These are phyloP conservation scores for Auricularia heimuer DNA, from an alignment of 768 basidiomycete genomes.

Conservation along the genomic window DNA sequence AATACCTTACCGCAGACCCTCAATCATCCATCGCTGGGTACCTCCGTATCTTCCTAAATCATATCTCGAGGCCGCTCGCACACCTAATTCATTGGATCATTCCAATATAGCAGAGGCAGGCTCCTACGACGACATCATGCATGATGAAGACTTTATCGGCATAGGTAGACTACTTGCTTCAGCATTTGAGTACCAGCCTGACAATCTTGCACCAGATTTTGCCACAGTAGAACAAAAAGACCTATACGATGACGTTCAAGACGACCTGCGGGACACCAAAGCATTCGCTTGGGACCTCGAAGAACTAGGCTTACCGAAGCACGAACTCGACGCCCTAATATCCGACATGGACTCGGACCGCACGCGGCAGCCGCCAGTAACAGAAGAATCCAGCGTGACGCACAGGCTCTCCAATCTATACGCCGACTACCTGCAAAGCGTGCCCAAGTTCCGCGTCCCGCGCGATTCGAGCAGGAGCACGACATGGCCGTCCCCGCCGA, in stretches of 20 bases:
- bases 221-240: background rate
- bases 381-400: background rate
- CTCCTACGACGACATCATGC: background rate
- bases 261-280: background rate
- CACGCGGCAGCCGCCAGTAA: background rate
- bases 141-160: background rate
- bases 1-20: constrained; percentile 18
- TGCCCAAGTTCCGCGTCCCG: background rate
- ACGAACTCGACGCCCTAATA: background rate
- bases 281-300: background rate
- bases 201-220: background rate
- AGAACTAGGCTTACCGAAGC: background rate
- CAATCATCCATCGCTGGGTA: constrained; percentile 9
- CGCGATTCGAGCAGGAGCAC: background rate
- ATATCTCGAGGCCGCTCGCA: background rate
- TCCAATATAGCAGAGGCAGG: background rate
- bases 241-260: background rate
- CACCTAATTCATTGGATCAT: background rate
- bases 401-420: background rate
- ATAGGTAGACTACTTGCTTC: background rate
- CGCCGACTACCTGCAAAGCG: background rate
- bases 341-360: background rate
- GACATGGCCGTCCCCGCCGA: background rate
- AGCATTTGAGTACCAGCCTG: background rate
- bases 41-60: background rate